Evolutionary conservation across 371 early-diverging fungal genomes (phyloP).

Genomic region (Mucor plumbeus): DNA sequence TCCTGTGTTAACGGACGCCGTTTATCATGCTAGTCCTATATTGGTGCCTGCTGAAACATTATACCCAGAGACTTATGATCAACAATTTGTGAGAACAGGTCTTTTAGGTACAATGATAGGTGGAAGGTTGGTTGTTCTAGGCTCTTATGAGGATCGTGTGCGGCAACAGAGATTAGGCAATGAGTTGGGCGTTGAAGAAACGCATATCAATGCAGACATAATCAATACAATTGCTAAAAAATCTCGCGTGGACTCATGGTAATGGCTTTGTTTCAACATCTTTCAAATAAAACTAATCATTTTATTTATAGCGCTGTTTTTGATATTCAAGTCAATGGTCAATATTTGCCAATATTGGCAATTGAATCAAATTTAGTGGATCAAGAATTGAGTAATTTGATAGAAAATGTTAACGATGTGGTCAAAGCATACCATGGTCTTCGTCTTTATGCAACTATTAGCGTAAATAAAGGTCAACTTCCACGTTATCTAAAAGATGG

Average conservation of each 20-base stretch:
- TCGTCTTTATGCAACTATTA: slow-evolving; percentile 62
- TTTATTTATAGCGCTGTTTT: slow-evolving; percentile 58
- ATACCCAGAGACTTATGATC: slow-evolving; percentile 53
- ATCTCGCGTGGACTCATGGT: slow-evolving; percentile 68
- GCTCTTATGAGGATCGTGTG: slow-evolving; percentile 77
- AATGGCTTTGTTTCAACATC: slow-evolving; percentile 13
- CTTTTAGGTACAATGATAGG: slow-evolving; percentile 78
- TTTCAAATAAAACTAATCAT: neutral
- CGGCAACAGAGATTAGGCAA: slow-evolving; percentile 60
- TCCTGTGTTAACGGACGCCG: slow-evolving; percentile 71
- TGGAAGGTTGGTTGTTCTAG: slow-evolving; percentile 74
- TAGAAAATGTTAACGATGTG: slow-evolving; percentile 54
- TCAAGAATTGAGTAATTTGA: slow-evolving; percentile 55
- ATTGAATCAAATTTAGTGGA: slow-evolving; percentile 62
- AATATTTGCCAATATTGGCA: slow-evolving; percentile 73
- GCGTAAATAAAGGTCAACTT: slow-evolving; percentile 62
- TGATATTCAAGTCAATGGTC: slow-evolving; percentile 68
- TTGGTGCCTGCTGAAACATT: slow-evolving; percentile 58
- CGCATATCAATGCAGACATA: slow-evolving; percentile 59
- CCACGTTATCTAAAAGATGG: slow-evolving; percentile 79
- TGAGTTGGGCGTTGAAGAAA: slow-evolving; percentile 53
- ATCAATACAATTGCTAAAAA: slow-evolving; percentile 56
- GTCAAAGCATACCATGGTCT: slow-evolving; percentile 64
- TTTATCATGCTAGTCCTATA: slow-evolving; percentile 72
- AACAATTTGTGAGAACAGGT: slow-evolving; percentile 79